These are phyloP conservation scores for Colletotrichum plurivorum DNA, from an alignment of 2,329 filamentous ascomycete species.

Conservation along the genomic window DNA sequence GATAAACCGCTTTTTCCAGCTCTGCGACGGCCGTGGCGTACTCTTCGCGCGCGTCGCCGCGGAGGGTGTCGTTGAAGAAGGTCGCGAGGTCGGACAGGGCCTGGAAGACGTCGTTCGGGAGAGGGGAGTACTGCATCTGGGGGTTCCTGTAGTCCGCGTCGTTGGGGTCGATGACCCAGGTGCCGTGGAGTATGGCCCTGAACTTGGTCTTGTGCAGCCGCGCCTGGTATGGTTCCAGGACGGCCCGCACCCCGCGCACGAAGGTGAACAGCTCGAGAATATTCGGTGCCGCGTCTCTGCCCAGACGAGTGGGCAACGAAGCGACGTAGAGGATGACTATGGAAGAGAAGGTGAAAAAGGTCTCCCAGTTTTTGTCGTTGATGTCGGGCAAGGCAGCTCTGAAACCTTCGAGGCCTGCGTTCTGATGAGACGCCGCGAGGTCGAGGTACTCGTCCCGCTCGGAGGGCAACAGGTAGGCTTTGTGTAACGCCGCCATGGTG, in stretches of 20 bases:
- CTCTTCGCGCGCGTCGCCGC: conserved; percentile 31
- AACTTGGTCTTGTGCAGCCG: conserved; percentile 1
- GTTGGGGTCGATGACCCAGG: conserved; percentile 10
- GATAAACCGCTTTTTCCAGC: conserved; percentile 41
- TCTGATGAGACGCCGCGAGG: conserved; percentile 48
- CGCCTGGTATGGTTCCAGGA: conserved; percentile 15
- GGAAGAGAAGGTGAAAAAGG: conserved; percentile 59
- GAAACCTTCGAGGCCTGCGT: conserved; percentile 48
- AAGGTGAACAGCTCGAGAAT: conserved; percentile 30
- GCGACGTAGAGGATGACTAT: conserved; percentile 50
- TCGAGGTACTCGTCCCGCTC: conserved; percentile 45
- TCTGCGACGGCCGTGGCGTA: conserved; percentile 42
- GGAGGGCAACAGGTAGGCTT: conserved; percentile 47
- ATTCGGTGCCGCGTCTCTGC: background rate
- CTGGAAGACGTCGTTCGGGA: conserved; percentile 26
- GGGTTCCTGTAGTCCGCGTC: conserved; percentile 22
- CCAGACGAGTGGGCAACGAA: background rate
- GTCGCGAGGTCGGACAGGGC: conserved; percentile 3
- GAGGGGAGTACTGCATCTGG: background rate
- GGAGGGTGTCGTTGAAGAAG: conserved; percentile 13
- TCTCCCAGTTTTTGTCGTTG: conserved; percentile 43
- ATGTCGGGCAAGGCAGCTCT: conserved; percentile 43
- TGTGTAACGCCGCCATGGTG: conserved; percentile 49
- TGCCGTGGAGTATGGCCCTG: background rate
- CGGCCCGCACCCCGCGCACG: conserved; percentile 19